Evolutionary conservation across 352 stramenopile species (phyloP), one percentile per base, ranked within the genome.

Genomic region (Globisporangium camurandrum): DNA sequence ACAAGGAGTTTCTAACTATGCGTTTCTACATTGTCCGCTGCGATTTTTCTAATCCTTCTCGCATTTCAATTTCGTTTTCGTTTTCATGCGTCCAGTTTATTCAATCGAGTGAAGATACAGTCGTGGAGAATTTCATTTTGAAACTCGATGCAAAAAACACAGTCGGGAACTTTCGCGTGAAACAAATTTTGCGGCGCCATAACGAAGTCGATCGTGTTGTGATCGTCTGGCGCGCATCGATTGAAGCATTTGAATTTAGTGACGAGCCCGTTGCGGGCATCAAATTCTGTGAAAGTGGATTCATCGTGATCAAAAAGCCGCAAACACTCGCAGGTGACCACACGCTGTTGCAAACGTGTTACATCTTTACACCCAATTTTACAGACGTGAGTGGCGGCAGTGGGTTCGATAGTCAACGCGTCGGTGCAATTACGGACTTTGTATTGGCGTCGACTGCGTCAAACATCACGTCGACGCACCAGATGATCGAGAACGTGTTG

Each of bases 51-150:
- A n/a, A n/a, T n/a, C n/a, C n/a, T n/a, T n/a, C n/a, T n/a, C n/a
- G n/a, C n/a, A n/a, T n/a, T n/a, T n/a, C n/a, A n/a, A n/a, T n/a
- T n/a, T n/a, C n/a, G n/a, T n/a, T n/a, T n/a, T n/a, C n/a, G n/a
- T n/a, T n/a, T n/a, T n/a, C n/a, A n/a, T n/a, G n/a, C 3, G 17
- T 16, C 41, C 26, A 48, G 45, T 38, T 12, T 41, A n/a, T n/a
- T n/a, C n/a, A n/a, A n/a, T n/a, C n/a, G n/a, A n/a, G 69, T 1
- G 70, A 82, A 46, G 69, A 86, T 37, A 82, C 68, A 8, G 72
- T 88, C 16, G 44, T 71, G 6, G 76, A 88, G 51, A 76, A 69
- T 56, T 79, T 84, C 57, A 69, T 70, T 22, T 56, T 88, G 1
- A 69, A 77, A 41, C 53, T 74, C 37, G 50, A 77, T 26, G 67